Conservation (phyloP, 495 filamentous ascomycete species). For the Neurospora tetraspora region DNA sequence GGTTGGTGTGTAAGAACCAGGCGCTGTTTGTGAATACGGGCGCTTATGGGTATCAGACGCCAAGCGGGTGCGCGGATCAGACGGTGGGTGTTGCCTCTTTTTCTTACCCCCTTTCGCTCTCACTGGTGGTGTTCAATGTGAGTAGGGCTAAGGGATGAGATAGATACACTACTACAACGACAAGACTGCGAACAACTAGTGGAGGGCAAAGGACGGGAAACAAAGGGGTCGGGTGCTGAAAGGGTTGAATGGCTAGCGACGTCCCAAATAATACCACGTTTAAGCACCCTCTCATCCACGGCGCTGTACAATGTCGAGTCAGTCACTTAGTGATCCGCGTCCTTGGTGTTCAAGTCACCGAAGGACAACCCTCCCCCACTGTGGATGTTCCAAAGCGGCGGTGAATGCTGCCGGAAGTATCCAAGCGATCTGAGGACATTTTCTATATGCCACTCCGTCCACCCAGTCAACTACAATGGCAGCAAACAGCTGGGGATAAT, state of each 20-base stretch:
- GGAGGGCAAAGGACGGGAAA: too few species aligned
- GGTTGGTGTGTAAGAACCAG: constrained; percentile 47
- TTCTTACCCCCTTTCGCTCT: neutral
- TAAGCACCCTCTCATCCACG: neutral
- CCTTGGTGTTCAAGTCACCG: neutral
- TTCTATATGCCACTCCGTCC: neutral
- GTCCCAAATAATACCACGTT: neutral
- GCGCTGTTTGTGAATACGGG: constrained; percentile 50
- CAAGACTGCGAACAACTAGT: constrained; percentile 26
- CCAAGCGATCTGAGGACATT: neutral
- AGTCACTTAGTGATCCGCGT: neutral
- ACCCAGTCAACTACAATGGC: neutral
- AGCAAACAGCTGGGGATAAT: neutral
- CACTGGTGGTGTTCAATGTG: neutral
- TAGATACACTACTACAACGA: constrained; percentile 28
- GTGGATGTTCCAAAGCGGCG: neutral
- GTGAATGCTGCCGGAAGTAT: neutral
- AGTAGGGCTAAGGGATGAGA: neutral
- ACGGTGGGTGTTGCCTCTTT: constrained; percentile 33
- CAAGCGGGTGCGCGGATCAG: constrained; percentile 47
- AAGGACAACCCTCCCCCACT: neutral
- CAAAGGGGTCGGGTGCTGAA: too few species aligned
- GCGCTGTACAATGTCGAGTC: neutral
- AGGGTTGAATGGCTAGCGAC: too few species aligned
- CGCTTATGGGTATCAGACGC: constrained; percentile 48